phyloP scores from a whole-genome alignment of 2,329 filamentous ascomycete species.

The Fusarium floridanum region DNA sequence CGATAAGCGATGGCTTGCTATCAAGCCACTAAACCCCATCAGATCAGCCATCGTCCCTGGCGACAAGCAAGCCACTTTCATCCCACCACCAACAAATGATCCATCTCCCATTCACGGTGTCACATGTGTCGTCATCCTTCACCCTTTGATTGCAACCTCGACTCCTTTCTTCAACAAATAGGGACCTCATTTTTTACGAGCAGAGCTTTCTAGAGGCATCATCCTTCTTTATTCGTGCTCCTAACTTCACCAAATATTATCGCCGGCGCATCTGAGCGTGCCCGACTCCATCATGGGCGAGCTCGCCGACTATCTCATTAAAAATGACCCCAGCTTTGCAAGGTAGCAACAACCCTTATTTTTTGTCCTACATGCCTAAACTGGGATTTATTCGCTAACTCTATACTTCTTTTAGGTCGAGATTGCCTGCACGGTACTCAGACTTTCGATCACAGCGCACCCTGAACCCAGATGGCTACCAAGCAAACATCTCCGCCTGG shows the following conservation, averaged over 20 bases:
- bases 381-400: neutral
- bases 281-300: constrained; percentile 67
- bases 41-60: constrained; percentile 13
- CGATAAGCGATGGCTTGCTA: neutral
- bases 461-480: constrained; percentile 87
- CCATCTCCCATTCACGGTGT: constrained; percentile 15
- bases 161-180: neutral
- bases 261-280: neutral
- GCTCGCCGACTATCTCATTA: constrained; percentile 75
- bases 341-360: constrained; percentile 55
- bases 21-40: constrained; percentile 10
- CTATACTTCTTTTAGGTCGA: constrained; percentile 66
- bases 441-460: constrained; percentile 82
- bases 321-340: constrained; percentile 72
- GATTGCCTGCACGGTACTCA: constrained; percentile 88
- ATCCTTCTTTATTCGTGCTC: neutral
- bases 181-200: neutral
- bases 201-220: neutral
- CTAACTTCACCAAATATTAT: too few relatives aligned
- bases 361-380: neutral
- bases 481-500: constrained; percentile 85
- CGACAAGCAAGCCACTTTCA: constrained; percentile 14
- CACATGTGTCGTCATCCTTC: constrained; percentile 36
- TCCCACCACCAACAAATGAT: constrained; percentile 10
- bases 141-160: constrained; percentile 2